Conservation (phyloP, 441 rosid species). For the Populus hybrid region DNA sequence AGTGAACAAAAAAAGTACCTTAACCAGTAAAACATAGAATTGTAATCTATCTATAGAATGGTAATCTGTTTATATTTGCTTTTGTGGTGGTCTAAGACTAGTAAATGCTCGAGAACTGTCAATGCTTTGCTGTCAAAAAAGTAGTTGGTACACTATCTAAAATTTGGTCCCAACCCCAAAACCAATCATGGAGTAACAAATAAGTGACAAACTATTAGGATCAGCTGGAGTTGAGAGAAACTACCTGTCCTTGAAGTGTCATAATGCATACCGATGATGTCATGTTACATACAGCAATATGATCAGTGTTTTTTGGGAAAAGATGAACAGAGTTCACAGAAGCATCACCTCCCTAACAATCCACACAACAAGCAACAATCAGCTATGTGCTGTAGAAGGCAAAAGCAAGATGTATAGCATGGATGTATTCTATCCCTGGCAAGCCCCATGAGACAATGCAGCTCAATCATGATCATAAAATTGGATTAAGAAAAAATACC, state of each 20-base stretch:
- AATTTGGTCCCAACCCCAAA: background rate
- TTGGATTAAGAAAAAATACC: conserved; percentile 38
- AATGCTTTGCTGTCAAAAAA: background rate
- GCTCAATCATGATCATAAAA: conserved; percentile 8
- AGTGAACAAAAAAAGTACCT: background rate
- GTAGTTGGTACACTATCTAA: background rate
- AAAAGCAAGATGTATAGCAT: background rate
- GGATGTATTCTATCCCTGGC: background rate
- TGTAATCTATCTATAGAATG: background rate
- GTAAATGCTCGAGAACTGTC: background rate
- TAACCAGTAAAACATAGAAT: background rate
- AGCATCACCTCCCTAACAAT: conserved; percentile 88
- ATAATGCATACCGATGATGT: conserved; percentile 87
- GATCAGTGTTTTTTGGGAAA: conserved; percentile 88
- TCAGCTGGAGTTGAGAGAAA: conserved; percentile 10
- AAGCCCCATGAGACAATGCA: background rate
- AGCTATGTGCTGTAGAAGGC: background rate
- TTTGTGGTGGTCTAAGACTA: background rate
- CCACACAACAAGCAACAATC: conserved; percentile 18
- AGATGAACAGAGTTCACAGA: conserved; percentile 96
- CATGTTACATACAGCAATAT: conserved; percentile 88
- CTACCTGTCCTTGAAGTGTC: conserved; percentile 99
- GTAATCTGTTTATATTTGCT: background rate
- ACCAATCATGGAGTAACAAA: background rate
- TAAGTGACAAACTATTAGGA: background rate